Percentiles rank a stretch among this genome's conserved stretches.
These are phyloP conservation scores for Colletotrichum nymphaeae DNA, from an alignment of 2,329 filamentous ascomycete genomes.

Conservation along the genomic window DNA sequence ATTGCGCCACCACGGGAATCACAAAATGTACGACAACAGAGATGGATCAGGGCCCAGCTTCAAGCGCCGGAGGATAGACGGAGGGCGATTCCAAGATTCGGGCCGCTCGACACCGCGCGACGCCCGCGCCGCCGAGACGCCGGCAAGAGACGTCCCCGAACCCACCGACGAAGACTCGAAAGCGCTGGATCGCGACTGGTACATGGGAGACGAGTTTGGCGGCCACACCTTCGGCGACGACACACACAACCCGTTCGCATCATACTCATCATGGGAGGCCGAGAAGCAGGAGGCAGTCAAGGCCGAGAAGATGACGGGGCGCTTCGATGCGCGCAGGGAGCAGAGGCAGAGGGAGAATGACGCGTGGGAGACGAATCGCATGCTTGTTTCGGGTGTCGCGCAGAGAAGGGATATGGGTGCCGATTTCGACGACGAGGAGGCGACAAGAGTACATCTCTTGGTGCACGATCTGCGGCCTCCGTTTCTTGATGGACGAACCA, in stretches of 20 bases:
- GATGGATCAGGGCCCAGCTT: conserved; percentile 57
- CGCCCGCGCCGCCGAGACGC: conserved; percentile 48
- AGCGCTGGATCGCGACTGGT: conserved; percentile 92
- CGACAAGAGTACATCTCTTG: conserved; percentile 87
- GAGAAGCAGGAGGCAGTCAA: conserved; percentile 79
- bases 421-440: conserved; percentile 93
- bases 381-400: conserved; percentile 95
- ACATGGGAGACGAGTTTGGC: conserved; percentile 85
- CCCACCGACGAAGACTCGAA: conserved; percentile 76
- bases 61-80: conserved; percentile 75
- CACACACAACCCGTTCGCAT: conserved; percentile 90
- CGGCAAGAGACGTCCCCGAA: conserved; percentile 67
- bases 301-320: conserved; percentile 82
- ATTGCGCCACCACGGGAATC: not conserved
- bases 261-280: conserved; percentile 77
- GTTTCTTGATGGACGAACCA: conserved; percentile 92
- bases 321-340: conserved; percentile 75
- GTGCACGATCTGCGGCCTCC: conserved; percentile 95
- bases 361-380: conserved; percentile 98
- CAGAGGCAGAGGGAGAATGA: conserved; percentile 96
- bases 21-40: conserved; percentile 45
- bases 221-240: conserved; percentile 90
- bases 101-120: conserved; percentile 54
- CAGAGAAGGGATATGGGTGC: conserved; percentile 85
- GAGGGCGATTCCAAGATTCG: conserved; percentile 43